Evolutionary conservation across 1,284 basidiomycete species (phyloP), one percentile per base, ranked within the genome.

Genomic region (Irpex sp.): DNA sequence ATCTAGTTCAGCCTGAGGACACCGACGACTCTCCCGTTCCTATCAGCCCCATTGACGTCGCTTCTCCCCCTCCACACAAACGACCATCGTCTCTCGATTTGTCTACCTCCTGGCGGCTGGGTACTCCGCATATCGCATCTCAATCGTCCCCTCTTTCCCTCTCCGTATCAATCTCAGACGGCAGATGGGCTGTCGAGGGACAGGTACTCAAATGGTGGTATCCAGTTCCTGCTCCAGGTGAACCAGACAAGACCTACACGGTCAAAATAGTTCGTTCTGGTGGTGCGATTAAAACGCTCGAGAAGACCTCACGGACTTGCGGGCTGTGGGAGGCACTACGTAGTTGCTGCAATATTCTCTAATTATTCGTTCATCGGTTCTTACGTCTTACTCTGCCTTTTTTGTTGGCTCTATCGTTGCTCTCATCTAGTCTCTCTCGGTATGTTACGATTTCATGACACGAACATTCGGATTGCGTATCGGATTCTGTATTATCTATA

Each of bases 201-300:
- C 88, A 91, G 77, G 83, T 78, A 44, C 74, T 98, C 60, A 82
- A 82, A 68, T 98, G 96, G 96, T 95, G 87, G 83, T 96, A 97
- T 73, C 81, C 83, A 37, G 81, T 87, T 0, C 92, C 93, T 0
- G 66, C 69, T 15, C 72, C 70, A 4, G 84, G 79, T 11, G 78
- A 80, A 60, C 73, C 73, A 17, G 78, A 79, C 61, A 74, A 75
- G 67, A 82, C 87, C 72, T 86, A 89, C 72, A 84, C 82, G 48
- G 86, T 95, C 61, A 84, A 85, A 69, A 81, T 96, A 60, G 81
- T 74, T 70, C 79, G 93, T 63, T 73, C 76, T 3, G 86, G 85
- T 1, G 92, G 92, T 0, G 80, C 81, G 2, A 85, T 92, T 64
- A 81, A 83, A 68, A 68, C 72, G 5, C 57, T 64, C 21, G 70